These are phyloP conservation scores for Pisolithus marmoratus DNA, from an alignment of 768 basidiomycete species.

Conservation along the genomic window DNA sequence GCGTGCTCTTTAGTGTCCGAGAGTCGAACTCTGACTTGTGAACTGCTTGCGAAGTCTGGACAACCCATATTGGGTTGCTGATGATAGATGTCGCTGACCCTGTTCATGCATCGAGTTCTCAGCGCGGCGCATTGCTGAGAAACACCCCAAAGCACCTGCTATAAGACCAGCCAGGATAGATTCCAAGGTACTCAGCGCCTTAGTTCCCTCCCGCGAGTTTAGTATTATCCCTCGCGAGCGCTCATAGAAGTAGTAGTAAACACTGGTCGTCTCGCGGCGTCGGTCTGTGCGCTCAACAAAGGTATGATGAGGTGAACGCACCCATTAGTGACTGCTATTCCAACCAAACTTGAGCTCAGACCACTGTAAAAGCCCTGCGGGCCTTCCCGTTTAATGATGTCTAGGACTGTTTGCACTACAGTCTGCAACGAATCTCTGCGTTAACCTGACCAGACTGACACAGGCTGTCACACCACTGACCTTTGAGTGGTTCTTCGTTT, in stretches of 20 bases:
- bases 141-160: constrained; percentile 50
- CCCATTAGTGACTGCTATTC: constrained; percentile 93
- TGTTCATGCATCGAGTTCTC: constrained; percentile 18
- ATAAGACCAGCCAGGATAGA: constrained; percentile 85
- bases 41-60: constrained; percentile 87
- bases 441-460: constrained; percentile 1
- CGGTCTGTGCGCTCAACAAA: background rate
- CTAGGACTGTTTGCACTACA: constrained; percentile 57
- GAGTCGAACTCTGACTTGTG: constrained; percentile 38
- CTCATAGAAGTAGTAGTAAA: constrained; percentile 93
- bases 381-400: constrained; percentile 83
- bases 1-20: constrained; percentile 34
- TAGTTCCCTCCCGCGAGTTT: constrained; percentile 48
- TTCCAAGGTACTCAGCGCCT: constrained; percentile 78
- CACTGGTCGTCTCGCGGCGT: constrained; percentile 36
- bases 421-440: constrained; percentile 37
- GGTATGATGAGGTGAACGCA: constrained; percentile 26
- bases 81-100: constrained; percentile 85
- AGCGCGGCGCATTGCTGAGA: background rate
- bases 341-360: constrained; percentile 75
- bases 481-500: constrained; percentile 73
- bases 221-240: constrained; percentile 55
- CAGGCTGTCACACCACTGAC: constrained; percentile 20
- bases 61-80: constrained; percentile 95
- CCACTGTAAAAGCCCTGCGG: constrained; percentile 82